Conservation (phyloP, 225 moss, liverwort and hornwort genomes). For the Bryoerythrophyllum caledonicum region DNA sequence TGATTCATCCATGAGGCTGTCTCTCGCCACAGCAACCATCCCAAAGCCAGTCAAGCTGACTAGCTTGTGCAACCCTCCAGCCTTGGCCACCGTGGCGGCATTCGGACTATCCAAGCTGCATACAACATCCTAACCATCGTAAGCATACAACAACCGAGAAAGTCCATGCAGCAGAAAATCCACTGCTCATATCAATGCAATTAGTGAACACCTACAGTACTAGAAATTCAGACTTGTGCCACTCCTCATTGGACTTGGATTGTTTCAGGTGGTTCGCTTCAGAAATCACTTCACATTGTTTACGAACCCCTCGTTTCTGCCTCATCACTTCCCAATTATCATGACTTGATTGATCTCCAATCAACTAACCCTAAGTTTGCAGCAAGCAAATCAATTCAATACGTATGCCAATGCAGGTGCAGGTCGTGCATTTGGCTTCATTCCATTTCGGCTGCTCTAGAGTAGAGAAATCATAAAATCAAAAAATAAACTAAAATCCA, state of each 20-base stretch:
- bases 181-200: background rate
- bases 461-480: background rate
- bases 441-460: background rate
- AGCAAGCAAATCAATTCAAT: background rate
- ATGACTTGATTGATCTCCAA: background rate
- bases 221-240: no score
- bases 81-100: conserved; percentile 53
- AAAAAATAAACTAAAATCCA: no score
- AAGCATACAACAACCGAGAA: conserved; percentile 8
- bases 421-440: background rate
- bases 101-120: conserved; percentile 81
- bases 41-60: conserved; percentile 59
- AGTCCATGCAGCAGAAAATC: background rate
- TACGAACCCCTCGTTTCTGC: background rate
- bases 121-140: background rate
- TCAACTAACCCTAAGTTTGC: background rate
- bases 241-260: no score
- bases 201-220: background rate
- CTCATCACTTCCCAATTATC: background rate
- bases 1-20: conserved; percentile 70
- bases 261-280: no score
- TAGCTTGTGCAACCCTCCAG: conserved; percentile 79
- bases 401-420: background rate
- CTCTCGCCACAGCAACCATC: conserved; percentile 79
- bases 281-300: no score